Evolutionary conservation across 2,329 filamentous ascomycete genomes (phyloP).

Genomic region (Venturia pyrina): DNA sequence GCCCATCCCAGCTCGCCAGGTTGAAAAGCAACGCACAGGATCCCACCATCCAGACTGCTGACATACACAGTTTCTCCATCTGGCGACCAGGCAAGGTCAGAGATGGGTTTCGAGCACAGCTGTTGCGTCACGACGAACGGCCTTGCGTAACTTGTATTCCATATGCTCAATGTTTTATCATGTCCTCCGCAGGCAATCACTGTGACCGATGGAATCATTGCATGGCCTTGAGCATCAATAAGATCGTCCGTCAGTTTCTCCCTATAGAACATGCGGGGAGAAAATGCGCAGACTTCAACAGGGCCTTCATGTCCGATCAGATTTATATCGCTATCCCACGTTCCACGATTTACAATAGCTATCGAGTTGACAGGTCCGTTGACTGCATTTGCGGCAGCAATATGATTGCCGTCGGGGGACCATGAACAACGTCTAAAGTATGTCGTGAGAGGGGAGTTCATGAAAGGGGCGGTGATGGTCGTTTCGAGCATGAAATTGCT

Average conservation of each 20-base stretch:
- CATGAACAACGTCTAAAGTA: constrained; percentile 96
- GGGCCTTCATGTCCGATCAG: constrained; percentile 94
- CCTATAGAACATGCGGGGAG: constrained; percentile 74
- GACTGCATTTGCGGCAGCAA: constrained; percentile 91
- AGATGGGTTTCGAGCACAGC: constrained; percentile 80
- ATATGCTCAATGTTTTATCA: constrained; percentile 91
- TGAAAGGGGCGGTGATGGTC: constrained; percentile 81
- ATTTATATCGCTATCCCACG: constrained; percentile 95
- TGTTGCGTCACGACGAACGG: constrained; percentile 88
- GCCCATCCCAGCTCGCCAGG: constrained; percentile 84
- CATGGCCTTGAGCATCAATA: constrained; percentile 32
- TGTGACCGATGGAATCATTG: constrained; percentile 54
- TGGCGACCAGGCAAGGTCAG: constrained; percentile 87
- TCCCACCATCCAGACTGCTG: constrained; percentile 80
- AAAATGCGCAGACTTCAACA: constrained; percentile 95
- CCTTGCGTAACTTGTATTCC: constrained; percentile 92
- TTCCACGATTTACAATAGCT: constrained; percentile 83
- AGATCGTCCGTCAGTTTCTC: constrained; percentile 50
- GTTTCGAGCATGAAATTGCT: constrained; percentile 94
- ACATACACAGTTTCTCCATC: constrained; percentile 81
- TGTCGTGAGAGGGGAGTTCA: constrained; percentile 85
- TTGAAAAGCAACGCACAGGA: constrained; percentile 73
- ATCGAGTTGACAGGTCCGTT: constrained; percentile 97
- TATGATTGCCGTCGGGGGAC: constrained; percentile 95
- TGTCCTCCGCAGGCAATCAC: constrained; percentile 96